Evolutionary conservation across 805 yeast genomes (phyloP).

Genomic region (Ogataea parapolymorpha): DNA sequence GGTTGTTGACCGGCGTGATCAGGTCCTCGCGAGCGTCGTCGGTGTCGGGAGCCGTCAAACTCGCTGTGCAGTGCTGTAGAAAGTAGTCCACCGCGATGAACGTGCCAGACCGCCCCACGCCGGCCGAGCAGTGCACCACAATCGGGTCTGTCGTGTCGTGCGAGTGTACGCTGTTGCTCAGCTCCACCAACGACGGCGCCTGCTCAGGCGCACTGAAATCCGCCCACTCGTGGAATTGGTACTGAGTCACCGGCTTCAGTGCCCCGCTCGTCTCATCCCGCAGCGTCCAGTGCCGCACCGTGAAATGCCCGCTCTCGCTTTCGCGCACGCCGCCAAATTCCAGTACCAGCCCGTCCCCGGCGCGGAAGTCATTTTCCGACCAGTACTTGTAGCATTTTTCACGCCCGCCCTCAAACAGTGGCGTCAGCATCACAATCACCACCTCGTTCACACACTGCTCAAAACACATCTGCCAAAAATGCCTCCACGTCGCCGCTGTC

Average conservation of each 20-base stretch:
- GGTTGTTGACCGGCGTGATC: constrained; percentile 21
- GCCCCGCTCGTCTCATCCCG: constrained; percentile 2
- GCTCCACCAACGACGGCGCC: constrained; percentile 30
- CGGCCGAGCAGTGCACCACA: constrained; percentile 57
- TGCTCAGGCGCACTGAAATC: constrained; percentile 41
- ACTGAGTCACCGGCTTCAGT: constrained; percentile 30
- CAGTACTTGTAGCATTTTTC: constrained; percentile 43
- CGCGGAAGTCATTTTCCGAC: constrained; percentile 21
- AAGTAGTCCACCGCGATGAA: constrained; percentile 45
- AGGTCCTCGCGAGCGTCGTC: constrained; percentile 13
- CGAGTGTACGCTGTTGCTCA: constrained; percentile 18
- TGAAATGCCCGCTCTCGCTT: constrained; percentile 1
- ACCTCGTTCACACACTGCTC: constrained; percentile 30
- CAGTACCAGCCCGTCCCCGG: constrained; percentile 6
- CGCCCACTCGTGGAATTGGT: constrained; percentile 42
- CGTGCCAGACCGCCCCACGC: constrained; percentile 58
- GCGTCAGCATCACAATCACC: constrained; percentile 71
- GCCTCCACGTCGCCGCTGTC: constrained; percentile 35
- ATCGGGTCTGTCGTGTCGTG: constrained; percentile 20
- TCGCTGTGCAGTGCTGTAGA: constrained; percentile 18
- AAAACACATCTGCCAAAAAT: constrained; percentile 45
- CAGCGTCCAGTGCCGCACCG: constrained; percentile 21
- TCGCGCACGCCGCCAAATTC: constrained; percentile 7
- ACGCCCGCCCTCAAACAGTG: constrained; percentile 43
- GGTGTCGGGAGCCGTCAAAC: constrained; percentile 3